Conservation (phyloP, 1,139 yeast species). For the Debaryomyces nepalensis region DNA sequence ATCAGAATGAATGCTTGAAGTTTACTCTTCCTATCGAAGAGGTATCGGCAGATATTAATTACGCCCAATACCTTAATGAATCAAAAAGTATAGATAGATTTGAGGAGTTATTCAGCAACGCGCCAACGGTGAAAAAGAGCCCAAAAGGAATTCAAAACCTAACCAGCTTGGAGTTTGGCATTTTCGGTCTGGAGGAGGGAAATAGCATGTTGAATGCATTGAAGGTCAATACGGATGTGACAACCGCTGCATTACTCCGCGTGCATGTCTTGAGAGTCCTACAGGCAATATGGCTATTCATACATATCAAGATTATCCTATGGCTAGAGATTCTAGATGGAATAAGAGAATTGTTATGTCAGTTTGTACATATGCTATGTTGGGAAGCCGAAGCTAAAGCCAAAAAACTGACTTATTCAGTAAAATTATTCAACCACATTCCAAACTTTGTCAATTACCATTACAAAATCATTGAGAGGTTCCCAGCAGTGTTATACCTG, state of each 20-base stretch:
- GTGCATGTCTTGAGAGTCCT: constrained; percentile 25
- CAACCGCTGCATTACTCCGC: constrained; percentile 25
- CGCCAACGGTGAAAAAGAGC: background rate
- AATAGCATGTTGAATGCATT: constrained; percentile 16
- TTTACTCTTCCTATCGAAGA: constrained; percentile 4
- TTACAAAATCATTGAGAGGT: constrained; percentile 2
- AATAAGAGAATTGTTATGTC: constrained; percentile 15
- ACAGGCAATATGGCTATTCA: constrained; percentile 15
- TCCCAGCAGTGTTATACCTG: constrained; percentile 4
- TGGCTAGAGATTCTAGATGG: constrained; percentile 7
- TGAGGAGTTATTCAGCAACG: background rate
- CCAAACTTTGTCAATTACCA: background rate
- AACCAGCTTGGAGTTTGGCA: constrained; percentile 11
- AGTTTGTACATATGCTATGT: constrained; percentile 18
- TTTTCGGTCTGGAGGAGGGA: constrained; percentile 12
- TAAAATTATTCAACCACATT: background rate
- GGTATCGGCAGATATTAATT: background rate
- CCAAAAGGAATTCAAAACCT: constrained; percentile 8
- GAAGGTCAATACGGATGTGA: constrained; percentile 14
- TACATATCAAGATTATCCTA: constrained; percentile 10
- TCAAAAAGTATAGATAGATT: background rate
- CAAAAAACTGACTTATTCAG: constrained; percentile 1
- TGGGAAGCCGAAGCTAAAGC: constrained; percentile 13
- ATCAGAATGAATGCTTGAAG: background rate
- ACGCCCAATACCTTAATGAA: background rate